Evolutionary conservation across 148 eudicot genomes (phyloP), one percentile per base, ranked within the genome.

Genomic region (Fagopyrum esculentum): DNA sequence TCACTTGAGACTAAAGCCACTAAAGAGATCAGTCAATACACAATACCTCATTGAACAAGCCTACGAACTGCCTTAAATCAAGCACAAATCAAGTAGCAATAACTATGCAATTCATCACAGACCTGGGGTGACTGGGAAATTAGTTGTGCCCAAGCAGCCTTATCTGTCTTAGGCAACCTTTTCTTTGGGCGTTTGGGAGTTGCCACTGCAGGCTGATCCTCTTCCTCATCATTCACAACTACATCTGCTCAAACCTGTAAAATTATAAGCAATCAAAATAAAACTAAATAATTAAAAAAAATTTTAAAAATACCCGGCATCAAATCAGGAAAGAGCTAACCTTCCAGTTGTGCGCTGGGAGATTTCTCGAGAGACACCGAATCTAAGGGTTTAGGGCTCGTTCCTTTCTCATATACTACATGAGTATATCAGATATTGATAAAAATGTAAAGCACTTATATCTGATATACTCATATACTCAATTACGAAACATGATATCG

Each of bases 111-210:
- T 56, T 60, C 40, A 60, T 60, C 40, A 73, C 84, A 72, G 29
- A 91, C 98, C 93, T 92, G 84, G 26, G 97, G 81, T 59, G 78
- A 87, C 88, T 92, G 92, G 19, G 98, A 95, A 43, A 95, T 88
- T 45, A 95, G 96, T 82, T 89, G 87, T 47, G 89, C 97, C 98
- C 97, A 95, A 1, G 93, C 87, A 40, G 85, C 88, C 59, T 44
- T 74, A 61, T 83, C 83, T 5, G 72, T 77, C 61, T 81, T 85
- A 75, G 73, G 44, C 54, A 50, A 84, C 76, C 87, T 80, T 74
- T 87, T 89, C 82, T 88, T 84, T 3, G 82, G 78, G 57, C 91
- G 80, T 83, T 85, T 92, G 59, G 71, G 76, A 1, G 63, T 49
- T 2, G 72, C 45, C 66, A 69, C 74, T 54, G 45, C 77, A 2